A percentile compares a stretch with the other conserved stretches of the same genome.
phyloP scores from a whole-genome alignment of 257 asterid species.

The Rubia yunnanensis region DNA sequence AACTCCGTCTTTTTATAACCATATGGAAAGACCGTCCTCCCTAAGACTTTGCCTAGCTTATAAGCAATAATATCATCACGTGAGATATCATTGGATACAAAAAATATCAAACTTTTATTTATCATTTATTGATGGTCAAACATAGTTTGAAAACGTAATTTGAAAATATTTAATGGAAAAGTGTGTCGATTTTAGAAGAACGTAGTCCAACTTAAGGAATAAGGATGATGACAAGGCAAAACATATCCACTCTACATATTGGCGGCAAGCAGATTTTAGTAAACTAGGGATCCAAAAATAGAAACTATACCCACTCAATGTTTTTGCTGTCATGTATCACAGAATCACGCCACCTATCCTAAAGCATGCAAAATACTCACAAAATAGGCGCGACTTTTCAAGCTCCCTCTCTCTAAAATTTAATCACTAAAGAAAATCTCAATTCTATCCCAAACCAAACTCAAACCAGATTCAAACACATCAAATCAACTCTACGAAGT shows the following conservation, averaged over 20 bases:
- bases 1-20: too few relatives aligned
- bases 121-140: too few relatives aligned
- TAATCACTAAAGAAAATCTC: neutral
- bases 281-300: slow-evolving; percentile 5
- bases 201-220: too few relatives aligned
- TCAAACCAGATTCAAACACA: neutral
- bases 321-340: neutral
- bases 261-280: neutral
- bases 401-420: neutral
- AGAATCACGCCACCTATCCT: neutral
- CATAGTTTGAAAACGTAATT: too few relatives aligned
- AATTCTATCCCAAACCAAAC: neutral
- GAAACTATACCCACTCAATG: neutral
- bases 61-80: too few relatives aligned
- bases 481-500: neutral
- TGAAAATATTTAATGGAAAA: too few relatives aligned
- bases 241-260: neutral
- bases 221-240: neutral
- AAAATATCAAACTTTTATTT: too few relatives aligned
- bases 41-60: too few relatives aligned
- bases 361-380: neutral
- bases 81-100: too few relatives aligned
- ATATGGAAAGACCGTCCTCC: too few relatives aligned
- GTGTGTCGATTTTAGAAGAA: too few relatives aligned
- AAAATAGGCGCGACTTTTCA: neutral